These are phyloP conservation scores for Syzygium aromaticum DNA, from an alignment of 345 rosid genomes.

Conservation along the genomic window DNA sequence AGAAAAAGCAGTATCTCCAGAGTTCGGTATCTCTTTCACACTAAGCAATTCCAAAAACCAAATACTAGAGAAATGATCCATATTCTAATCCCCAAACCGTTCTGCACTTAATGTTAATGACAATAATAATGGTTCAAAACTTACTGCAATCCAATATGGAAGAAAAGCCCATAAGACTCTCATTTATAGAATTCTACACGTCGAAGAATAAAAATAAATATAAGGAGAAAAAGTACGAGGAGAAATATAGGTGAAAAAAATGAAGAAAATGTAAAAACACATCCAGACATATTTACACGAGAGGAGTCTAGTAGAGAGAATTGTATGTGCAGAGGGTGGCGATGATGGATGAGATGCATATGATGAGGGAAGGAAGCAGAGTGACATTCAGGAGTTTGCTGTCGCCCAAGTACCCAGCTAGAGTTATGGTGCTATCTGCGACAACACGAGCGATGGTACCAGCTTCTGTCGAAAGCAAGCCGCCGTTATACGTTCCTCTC, in stretches of 20 bases:
- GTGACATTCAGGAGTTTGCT: constrained; percentile 67
- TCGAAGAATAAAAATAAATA: neutral
- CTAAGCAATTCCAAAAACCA: neutral
- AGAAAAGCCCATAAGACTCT: neutral
- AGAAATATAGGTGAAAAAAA: neutral
- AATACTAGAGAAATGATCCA: neutral
- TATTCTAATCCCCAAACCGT: neutral
- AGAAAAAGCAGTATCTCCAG: neutral
- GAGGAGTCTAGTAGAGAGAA: constrained; percentile 57
- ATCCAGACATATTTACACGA: neutral
- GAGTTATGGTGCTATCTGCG: constrained; percentile 84
- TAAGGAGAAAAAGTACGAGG: neutral
- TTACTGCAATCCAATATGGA: neutral
- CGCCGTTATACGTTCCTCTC: constrained; percentile 94
- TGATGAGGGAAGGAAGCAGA: constrained; percentile 76
- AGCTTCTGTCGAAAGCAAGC: constrained; percentile 90
- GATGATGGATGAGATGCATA: constrained; percentile 64
- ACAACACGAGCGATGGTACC: constrained; percentile 95
- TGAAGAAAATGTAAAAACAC: neutral
- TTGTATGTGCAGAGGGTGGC: constrained; percentile 91
- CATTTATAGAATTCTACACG: neutral
- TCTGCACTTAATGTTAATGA: neutral
- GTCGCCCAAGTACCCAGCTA: constrained; percentile 81
- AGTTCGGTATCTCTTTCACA: neutral
- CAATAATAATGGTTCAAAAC: neutral